phyloP scores from a whole-genome alignment of 1,139 yeast species.

The Blastobotrys buckinghamii region DNA sequence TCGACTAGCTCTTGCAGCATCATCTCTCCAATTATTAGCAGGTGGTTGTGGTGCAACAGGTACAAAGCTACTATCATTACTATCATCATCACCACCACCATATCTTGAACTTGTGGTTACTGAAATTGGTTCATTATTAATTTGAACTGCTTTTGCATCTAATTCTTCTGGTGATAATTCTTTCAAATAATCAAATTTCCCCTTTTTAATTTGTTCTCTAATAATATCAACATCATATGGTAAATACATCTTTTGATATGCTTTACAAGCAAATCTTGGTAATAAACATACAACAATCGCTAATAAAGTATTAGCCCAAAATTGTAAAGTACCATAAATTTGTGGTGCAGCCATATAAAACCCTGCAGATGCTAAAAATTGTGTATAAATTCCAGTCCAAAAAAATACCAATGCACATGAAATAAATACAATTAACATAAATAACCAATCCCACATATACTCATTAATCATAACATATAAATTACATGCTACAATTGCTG shows the following conservation, averaged over 20 bases:
- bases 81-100: not conserved
- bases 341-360: conserved; percentile 75
- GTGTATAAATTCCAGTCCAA: conserved; percentile 94
- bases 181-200: conserved; percentile 16
- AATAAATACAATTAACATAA: conserved; percentile 54
- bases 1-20: conserved; percentile 14
- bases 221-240: conserved; percentile 84
- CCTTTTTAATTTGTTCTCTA: conserved; percentile 48
- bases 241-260: conserved; percentile 50
- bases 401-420: conserved; percentile 66
- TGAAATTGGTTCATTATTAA: no score
- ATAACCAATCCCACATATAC: conserved; percentile 92
- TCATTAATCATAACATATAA: conserved; percentile 74
- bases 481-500: conserved; percentile 78
- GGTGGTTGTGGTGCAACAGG: not conserved
- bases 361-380: conserved; percentile 52
- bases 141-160: conserved; percentile 7
- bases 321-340: conserved; percentile 63
- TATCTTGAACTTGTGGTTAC: not conserved
- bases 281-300: conserved; percentile 67
- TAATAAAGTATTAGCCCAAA: conserved; percentile 75
- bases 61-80: not conserved
- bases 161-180: conserved; percentile 9
- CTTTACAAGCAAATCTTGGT: conserved; percentile 69
- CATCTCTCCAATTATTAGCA: conserved; percentile 9